These are phyloP conservation scores for Deakozyma indianensis DNA, from an alignment of 805 yeast genomes.

Conservation along the genomic window DNA sequence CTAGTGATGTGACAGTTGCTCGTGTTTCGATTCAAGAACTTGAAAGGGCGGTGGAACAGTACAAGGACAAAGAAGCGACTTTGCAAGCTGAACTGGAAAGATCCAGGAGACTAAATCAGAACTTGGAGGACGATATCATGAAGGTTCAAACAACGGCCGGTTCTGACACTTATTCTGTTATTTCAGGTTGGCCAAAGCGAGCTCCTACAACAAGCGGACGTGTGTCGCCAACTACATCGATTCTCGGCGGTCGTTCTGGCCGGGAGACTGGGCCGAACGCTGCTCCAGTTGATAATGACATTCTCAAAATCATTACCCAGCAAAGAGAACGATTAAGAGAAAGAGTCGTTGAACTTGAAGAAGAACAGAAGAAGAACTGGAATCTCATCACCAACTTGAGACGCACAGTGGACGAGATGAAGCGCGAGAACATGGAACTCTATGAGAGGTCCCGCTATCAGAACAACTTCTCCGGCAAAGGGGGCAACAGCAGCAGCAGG, in stretches of 20 bases:
- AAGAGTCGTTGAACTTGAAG: conserved; percentile 73
- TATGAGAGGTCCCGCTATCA: conserved; percentile 46
- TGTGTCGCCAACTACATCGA: conserved; percentile 9
- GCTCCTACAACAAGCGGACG: conserved; percentile 3
- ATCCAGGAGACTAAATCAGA: conserved; percentile 34
- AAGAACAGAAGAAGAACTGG: conserved; percentile 51
- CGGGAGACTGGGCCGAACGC: conserved; percentile 7
- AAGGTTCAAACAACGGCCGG: conserved; percentile 33
- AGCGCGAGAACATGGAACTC: conserved; percentile 61
- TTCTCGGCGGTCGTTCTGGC: conserved; percentile 16
- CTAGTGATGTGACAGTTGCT: conserved; percentile 50
- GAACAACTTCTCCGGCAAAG: conserved; percentile 9
- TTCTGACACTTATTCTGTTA: conserved; percentile 17
- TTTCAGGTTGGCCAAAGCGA: conserved; percentile 19
- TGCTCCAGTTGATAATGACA: conserved; percentile 18
- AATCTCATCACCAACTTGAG: conserved; percentile 43
- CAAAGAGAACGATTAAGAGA: conserved; percentile 88
- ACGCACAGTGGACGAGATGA: conserved; percentile 46
- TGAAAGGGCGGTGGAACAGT: conserved; percentile 25
- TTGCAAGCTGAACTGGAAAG: conserved; percentile 26
- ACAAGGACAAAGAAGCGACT: conserved; percentile 16
- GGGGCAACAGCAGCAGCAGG: conserved; percentile 8
- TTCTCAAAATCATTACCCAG: conserved; percentile 78
- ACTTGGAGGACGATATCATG: conserved; percentile 63
- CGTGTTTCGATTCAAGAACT: conserved; percentile 45